These are phyloP conservation scores for Aspergillus costaricaensis DNA, from an alignment of 2,329 filamentous ascomycete species.

Conservation along the genomic window DNA sequence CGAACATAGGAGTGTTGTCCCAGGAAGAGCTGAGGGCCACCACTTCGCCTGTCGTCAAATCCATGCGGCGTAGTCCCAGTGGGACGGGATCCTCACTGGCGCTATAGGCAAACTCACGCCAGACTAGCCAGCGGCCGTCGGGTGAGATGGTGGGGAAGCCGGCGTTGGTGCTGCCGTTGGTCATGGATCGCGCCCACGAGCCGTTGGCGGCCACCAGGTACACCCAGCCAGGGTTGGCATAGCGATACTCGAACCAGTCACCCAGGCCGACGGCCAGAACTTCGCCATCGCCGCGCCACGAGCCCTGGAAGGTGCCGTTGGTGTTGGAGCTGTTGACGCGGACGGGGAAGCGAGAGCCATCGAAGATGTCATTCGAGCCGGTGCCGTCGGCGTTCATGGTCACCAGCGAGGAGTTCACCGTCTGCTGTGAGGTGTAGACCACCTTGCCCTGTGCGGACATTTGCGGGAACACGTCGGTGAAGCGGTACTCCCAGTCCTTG, in stretches of 20 bases:
- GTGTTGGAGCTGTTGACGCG: background rate
- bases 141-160: constrained; percentile 46
- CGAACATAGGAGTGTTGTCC: constrained; percentile 45
- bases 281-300: constrained; percentile 41
- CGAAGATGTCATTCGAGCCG: constrained; percentile 17
- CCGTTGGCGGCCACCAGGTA: constrained; percentile 20
- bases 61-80: constrained; percentile 36
- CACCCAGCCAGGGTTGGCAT: constrained; percentile 7
- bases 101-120: constrained; percentile 33
- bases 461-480: constrained; percentile 48
- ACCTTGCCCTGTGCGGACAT: background rate
- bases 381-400: constrained; percentile 28
- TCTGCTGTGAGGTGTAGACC: constrained; percentile 28
- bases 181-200: constrained; percentile 33
- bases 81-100: constrained; percentile 7
- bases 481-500: constrained; percentile 45
- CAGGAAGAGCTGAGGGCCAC: constrained; percentile 38
- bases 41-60: constrained; percentile 27
- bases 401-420: constrained; percentile 36
- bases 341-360: background rate
- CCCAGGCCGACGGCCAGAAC: constrained; percentile 45
- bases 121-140: constrained; percentile 41
- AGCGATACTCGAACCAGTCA: constrained; percentile 43
- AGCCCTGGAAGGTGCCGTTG: constrained; percentile 31
- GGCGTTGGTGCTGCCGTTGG: constrained; percentile 35